Base-by-base conservation (phyloP, 2,329 filamentous ascomycete species). In the Leptodontidium sp. region DNA sequence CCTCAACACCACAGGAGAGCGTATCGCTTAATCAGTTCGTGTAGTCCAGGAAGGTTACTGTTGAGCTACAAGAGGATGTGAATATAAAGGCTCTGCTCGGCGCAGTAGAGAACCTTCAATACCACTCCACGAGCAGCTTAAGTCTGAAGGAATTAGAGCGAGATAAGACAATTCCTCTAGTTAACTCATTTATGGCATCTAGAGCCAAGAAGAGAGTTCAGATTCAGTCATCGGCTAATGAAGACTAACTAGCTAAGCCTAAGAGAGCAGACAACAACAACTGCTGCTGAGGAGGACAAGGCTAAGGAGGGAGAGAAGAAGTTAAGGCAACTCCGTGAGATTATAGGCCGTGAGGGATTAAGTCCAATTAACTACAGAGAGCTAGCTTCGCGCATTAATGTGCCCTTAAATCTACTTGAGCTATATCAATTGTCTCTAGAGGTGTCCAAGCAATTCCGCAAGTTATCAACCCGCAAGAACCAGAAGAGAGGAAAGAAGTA, bases 251-350 rank as follows among this genome's bases (percentile, higher is more conserved):
- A 17, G 43, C 43, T 6, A 12, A 47, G 7, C 43, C 15, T 11
- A 9, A 12, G 38, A 40, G 38, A 40, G 8, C 8, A 40, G 38
- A 6, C 4, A 40, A 9, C 38, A 12, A 12, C 5, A 40, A 4
- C 8, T 9, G 9, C 0, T 40, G 1, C 1, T 12, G 8, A 12
- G 4, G 9, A 2, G 5, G 2, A 1, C 8, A 40, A 12, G 8
- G 7, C 38, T 2, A 47, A 47, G 15, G 17, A n/a, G 2, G 43
- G 15, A 6, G 43, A 47, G 15, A 47, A 47, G 9, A 47, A 47
- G 43, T 7, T 47, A 2, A 47, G 9, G 7, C 43, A 47, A 12
- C 7, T 47, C 1, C 15, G 15, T 4, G 43, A 47, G 15, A 47
- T 47, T 47, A 2, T 47, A 0, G 15, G 15, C 1, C 15, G 43